These are phyloP conservation scores for Blastomyces silverae DNA, from an alignment of 2,329 filamentous ascomycete species.

Conservation along the genomic window DNA sequence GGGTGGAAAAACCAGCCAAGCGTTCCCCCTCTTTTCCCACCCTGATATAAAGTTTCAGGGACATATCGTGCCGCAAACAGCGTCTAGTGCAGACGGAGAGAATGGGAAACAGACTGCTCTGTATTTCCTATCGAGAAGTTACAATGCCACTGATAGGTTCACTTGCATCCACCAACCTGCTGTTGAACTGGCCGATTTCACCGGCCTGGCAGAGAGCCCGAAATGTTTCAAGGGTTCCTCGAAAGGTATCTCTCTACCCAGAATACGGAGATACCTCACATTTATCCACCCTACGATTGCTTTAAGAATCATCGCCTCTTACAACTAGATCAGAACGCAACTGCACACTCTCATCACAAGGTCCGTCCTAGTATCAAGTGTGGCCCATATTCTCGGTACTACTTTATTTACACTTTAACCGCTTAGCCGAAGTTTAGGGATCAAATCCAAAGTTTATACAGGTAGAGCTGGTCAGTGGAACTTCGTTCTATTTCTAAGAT, in stretches of 20 bases:
- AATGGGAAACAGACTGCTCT: not conserved
- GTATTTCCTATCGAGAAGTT: not conserved
- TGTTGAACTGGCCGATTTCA: no score
- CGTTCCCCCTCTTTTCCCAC: not conserved
- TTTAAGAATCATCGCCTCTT: not conserved
- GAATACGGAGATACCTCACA: not conserved
- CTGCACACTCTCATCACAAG: not conserved
- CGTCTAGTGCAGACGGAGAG: no score
- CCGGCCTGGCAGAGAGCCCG: not conserved
- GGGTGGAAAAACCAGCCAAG: not conserved
- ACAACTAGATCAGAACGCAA: not conserved
- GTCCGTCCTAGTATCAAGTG: not conserved
- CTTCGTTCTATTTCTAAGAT: not conserved
- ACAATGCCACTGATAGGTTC: not conserved
- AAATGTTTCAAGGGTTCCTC: not conserved
- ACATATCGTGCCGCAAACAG: no score
- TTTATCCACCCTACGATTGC: not conserved
- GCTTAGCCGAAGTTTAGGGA: not conserved
- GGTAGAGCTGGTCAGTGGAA: not conserved
- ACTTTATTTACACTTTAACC: not conserved
- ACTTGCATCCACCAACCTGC: no score
- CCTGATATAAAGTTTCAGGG: not conserved
- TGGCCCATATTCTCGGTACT: not conserved
- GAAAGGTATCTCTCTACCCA: not conserved
- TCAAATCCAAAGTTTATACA: not conserved